Conservation (phyloP, 2,329 filamentous ascomycete genomes). For the Colletotrichum sp. region DNA sequence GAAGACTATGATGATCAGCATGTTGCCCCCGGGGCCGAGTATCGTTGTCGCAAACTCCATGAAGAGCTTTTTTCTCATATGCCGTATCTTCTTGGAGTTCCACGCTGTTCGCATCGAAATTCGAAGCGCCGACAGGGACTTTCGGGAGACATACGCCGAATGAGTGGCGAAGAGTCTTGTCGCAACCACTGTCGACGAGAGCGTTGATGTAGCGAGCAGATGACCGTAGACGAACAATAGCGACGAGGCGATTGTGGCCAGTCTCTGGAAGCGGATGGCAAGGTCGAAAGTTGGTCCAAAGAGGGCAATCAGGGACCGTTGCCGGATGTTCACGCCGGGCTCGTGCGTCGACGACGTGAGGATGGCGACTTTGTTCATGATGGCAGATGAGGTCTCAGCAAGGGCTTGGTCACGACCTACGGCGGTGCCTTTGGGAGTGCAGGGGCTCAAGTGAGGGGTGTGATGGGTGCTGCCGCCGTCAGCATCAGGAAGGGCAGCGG, state of each 20-base stretch:
- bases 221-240: slow-evolving; percentile 36
- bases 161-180: slow-evolving; percentile 34
- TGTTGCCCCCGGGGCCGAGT: slow-evolving; percentile 54
- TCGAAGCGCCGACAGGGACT: slow-evolving; percentile 16
- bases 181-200: slow-evolving; percentile 30
- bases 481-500: neutral
- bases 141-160: slow-evolving; percentile 30
- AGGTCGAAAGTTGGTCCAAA: slow-evolving; percentile 38
- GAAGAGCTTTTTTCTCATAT: slow-evolving; percentile 51
- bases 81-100: slow-evolving; percentile 39
- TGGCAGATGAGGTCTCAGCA: slow-evolving; percentile 17
- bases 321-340: slow-evolving; percentile 31
- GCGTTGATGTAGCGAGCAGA: slow-evolving; percentile 32
- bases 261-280: slow-evolving; percentile 38
- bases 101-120: slow-evolving; percentile 29
- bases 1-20: slow-evolving; percentile 54
- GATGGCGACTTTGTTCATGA: slow-evolving; percentile 42
- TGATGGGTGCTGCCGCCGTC: neutral
- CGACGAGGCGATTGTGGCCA: slow-evolving; percentile 34
- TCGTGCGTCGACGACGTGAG: slow-evolving; percentile 43
- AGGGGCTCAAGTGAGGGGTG: neutral
- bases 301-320: slow-evolving; percentile 35
- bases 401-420: slow-evolving; percentile 12
- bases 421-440: neutral
- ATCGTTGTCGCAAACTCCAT: slow-evolving; percentile 58